These are phyloP conservation scores for Rhynchospora tenuis DNA, from an alignment of 176 grass and related monocot genomes.

Conservation along the genomic window DNA sequence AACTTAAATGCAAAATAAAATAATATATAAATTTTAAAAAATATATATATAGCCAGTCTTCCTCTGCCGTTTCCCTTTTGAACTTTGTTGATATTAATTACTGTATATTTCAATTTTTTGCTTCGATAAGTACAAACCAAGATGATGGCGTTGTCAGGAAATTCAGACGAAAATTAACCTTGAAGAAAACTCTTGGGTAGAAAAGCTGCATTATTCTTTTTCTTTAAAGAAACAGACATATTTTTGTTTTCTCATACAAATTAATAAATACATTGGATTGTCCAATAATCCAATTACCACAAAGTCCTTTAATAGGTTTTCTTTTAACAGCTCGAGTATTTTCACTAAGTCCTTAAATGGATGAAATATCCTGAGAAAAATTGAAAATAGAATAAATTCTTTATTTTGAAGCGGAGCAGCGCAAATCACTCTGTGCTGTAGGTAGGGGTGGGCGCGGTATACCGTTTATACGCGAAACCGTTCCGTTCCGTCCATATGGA, in stretches of 20 bases:
- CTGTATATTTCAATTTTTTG: not conserved
- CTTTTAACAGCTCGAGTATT: not conserved
- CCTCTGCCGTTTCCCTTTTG: not conserved
- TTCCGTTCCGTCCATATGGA: no score
- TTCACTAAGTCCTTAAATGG: not conserved
- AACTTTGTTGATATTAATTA: slow-evolving; percentile 5
- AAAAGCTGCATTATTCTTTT: not conserved
- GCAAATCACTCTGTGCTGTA: not conserved
- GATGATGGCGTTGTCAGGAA: slow-evolving; percentile 13
- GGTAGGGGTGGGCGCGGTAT: no score
- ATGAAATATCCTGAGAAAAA: not conserved
- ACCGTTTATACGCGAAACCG: no score
- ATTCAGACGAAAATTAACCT: not conserved
- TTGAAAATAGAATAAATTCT: not conserved
- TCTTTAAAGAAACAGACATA: not conserved
- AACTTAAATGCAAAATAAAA: not conserved
- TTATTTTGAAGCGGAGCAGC: not conserved
- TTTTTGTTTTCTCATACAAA: not conserved
- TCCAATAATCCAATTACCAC: not conserved
- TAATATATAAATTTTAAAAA: not conserved
- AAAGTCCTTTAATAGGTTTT: not conserved
- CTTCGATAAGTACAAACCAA: not conserved
- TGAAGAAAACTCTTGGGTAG: not conserved
- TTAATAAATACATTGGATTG: not conserved
- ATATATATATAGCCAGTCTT: not conserved